These are phyloP conservation scores for Xylaria sp. DNA, from an alignment of 2,329 filamentous ascomycete genomes.

Conservation along the genomic window DNA sequence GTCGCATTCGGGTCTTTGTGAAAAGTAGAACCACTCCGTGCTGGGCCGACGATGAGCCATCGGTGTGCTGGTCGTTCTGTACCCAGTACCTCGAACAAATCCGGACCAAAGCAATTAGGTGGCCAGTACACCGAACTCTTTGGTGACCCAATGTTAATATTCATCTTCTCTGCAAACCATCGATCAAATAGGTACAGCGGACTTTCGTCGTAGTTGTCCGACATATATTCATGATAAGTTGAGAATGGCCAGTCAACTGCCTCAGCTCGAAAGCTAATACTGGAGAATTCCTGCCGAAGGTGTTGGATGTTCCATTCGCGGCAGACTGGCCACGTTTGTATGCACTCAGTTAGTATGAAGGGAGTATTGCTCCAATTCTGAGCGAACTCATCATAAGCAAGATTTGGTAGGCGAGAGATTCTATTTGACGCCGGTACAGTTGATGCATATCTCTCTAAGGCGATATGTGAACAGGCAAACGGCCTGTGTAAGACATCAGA, in stretches of 20 bases:
- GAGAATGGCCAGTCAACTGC: conserved; percentile 89
- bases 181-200: conserved; percentile 94
- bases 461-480: conserved; percentile 85
- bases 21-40: conserved; percentile 89
- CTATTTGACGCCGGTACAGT: conserved; percentile 79
- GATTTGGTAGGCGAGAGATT: conserved; percentile 74
- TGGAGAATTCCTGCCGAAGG: conserved; percentile 71
- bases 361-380: conserved; percentile 80
- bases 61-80: conserved; percentile 83
- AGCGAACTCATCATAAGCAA: conserved; percentile 79
- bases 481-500: conserved; percentile 91
- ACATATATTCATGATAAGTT: conserved; percentile 87
- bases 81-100: conserved; percentile 84
- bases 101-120: conserved; percentile 85
- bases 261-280: conserved; percentile 84
- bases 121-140: conserved; percentile 74
- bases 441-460: conserved; percentile 71
- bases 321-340: conserved; percentile 83
- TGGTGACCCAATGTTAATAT: conserved; percentile 65
- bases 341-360: conserved; percentile 85
- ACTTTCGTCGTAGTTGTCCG: conserved; percentile 81
- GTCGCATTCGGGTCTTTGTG: conserved; percentile 83
- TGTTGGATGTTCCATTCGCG: conserved; percentile 76
- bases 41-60: conserved; percentile 92
- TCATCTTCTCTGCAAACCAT: conserved; percentile 87